phyloP scores from a whole-genome alignment of 805 yeast species.

The Kodamaea sagamina region DNA sequence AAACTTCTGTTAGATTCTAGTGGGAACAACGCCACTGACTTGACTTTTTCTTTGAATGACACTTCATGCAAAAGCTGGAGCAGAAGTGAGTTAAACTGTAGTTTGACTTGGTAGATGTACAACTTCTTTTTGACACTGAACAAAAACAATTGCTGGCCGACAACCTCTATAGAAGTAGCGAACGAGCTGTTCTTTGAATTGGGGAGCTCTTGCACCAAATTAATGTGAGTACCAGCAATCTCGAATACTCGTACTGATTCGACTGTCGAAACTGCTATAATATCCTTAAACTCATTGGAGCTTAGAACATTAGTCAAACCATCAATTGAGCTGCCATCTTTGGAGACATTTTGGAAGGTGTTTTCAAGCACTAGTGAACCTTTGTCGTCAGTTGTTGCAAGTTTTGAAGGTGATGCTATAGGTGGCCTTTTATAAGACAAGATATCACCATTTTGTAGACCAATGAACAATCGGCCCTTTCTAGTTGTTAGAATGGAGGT shows the following conservation, averaged over 20 bases:
- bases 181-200: constrained; percentile 19
- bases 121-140: constrained; percentile 34
- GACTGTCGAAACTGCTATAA: constrained; percentile 26
- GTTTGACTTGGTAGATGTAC: constrained; percentile 27
- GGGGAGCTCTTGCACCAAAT: constrained; percentile 32
- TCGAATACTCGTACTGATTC: constrained; percentile 30
- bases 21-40: constrained; percentile 19
- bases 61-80: constrained; percentile 28
- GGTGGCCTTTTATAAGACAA: constrained; percentile 23
- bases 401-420: neutral
- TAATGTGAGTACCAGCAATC: constrained; percentile 36
- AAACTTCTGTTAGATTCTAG: constrained; percentile 12
- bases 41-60: constrained; percentile 33
- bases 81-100: constrained; percentile 32
- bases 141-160: constrained; percentile 26
- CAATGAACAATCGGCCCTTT: constrained; percentile 28
- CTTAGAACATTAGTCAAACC: constrained; percentile 19
- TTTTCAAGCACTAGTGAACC: constrained; percentile 20
- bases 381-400: constrained; percentile 13
- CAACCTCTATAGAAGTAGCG: constrained; percentile 21
- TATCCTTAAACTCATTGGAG: constrained; percentile 22
- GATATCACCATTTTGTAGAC: constrained; percentile 40
- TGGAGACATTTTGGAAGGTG: constrained; percentile 24
- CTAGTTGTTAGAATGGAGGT: constrained; percentile 26
- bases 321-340: constrained; percentile 21